Evolutionary conservation across 1,284 basidiomycete genomes (phyloP), one percentile per base, ranked within the genome.

Genomic region (Cystobasidium pallidum): DNA sequence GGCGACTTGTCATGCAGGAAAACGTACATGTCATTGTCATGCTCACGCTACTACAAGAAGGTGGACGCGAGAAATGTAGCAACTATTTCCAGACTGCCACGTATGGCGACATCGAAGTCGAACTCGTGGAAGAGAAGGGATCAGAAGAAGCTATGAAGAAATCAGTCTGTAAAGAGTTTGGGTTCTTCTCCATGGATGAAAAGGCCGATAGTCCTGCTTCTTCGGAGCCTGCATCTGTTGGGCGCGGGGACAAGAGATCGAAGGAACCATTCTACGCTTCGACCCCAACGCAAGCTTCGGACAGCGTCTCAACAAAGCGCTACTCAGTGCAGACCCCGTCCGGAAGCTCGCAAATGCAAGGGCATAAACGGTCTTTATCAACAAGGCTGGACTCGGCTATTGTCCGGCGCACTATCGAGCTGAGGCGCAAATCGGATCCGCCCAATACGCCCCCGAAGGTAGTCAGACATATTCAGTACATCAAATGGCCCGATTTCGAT

Each of bases 401-500:
- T 0, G 66, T 79, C 1, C 66, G 75, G 0, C 68, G 77, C 13
- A 75, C 73, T 47, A 72, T 79, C 19, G 72, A 67, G 17, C 54
- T 79, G 3, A 72, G 72, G 19, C 49, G 76, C 36, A 65, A 21
- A 59, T 64, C 62, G n/a, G 45, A 13, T 30, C 59, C 54, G 39
- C 74, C 64, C 3, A 61, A 59, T 41, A 28, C 52, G 2, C 45
- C 76, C 2, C 49, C 73, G 15, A 41, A 63, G 13, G 34, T 54
- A 17, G 68, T 71, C 59, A 71, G 87, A 1, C 93, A 96, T 78
- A 83, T 95, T 57, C 93, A 97, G 80, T 95, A 92, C 78, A 84
- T 93, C 59, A 88, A 89, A 36, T 97, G 93, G 93, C 91, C 92
- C 1, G 93, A 97, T 78, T 89, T 95, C 83, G 93, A 94, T 79